Conservation (phyloP, 176 grass and related monocot species). For the Avena sativa region DNA sequence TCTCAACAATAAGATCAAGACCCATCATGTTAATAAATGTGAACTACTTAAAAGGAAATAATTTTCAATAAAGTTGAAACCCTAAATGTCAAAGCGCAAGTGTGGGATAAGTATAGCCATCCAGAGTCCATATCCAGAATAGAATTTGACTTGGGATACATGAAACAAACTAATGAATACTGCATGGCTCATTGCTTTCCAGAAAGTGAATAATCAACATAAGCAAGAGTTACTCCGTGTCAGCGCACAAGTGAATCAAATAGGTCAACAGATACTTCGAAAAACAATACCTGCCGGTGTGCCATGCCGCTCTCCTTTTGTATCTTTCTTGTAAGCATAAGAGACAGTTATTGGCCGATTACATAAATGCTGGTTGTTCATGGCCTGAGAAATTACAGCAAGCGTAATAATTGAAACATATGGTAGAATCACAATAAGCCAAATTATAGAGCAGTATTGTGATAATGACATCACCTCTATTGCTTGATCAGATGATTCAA, state of each 20-base stretch:
- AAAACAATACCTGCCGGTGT: conserved; percentile 75
- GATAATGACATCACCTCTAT: conserved; percentile 67
- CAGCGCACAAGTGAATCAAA: neutral
- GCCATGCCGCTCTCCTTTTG: conserved; percentile 91
- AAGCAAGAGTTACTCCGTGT: neutral
- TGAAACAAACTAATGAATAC: no score
- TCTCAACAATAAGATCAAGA: conserved; percentile 15
- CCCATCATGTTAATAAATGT: conserved; percentile 20
- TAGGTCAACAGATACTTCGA: neutral
- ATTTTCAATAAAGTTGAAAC: neutral
- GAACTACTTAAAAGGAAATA: neutral
- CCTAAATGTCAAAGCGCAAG: no score
- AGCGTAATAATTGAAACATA: conserved; percentile 9
- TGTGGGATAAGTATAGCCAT: no score
- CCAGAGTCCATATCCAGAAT: no score
- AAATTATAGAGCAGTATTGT: conserved; percentile 27
- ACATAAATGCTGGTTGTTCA: conserved; percentile 94
- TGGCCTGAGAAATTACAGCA: conserved; percentile 60
- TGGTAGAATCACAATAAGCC: conserved; percentile 19
- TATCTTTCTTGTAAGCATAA: conserved; percentile 98
- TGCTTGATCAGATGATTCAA: conserved; percentile 97
- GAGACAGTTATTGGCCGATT: conserved; percentile 91
- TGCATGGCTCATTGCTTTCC: neutral
- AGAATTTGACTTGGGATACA: no score
- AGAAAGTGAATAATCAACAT: neutral